A percentile compares a stretch with the other conserved stretches of the same genome.
phyloP scores from a whole-genome alignment of 2,329 filamentous ascomycete species.

The Cladosporium sp. region DNA sequence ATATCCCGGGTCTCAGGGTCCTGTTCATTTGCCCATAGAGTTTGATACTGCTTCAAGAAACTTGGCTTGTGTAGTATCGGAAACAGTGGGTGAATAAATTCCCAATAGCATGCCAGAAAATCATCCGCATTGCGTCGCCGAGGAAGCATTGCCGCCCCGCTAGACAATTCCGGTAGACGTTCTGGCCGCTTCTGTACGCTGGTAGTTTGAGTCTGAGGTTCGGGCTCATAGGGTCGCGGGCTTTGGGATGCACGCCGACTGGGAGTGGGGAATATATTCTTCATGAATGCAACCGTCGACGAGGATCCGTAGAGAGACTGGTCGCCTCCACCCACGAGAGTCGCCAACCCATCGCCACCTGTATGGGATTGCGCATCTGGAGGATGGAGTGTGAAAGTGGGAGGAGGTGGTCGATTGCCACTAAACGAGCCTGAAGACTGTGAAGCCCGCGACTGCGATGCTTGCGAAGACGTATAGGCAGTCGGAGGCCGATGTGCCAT shows the following conservation, averaged over 20 bases:
- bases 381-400: slow-evolving; percentile 11
- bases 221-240: slow-evolving; percentile 19
- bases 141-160: slow-evolving; percentile 23
- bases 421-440: slow-evolving; percentile 13
- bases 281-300: slow-evolving; percentile 30
- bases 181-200: slow-evolving; percentile 22
- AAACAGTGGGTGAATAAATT: slow-evolving; percentile 32
- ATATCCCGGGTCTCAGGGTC: slow-evolving; percentile 21
- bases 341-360: slow-evolving; percentile 6
- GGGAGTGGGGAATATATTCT: slow-evolving; percentile 19
- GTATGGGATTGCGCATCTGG: slow-evolving; percentile 6
- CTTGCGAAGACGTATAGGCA: slow-evolving; percentile 1
- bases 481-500: slow-evolving; percentile 16
- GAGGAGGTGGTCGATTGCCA: slow-evolving; percentile 11
- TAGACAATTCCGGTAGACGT: neutral
- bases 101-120: slow-evolving; percentile 31
- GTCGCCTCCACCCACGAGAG: slow-evolving; percentile 7
- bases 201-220: neutral
- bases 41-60: slow-evolving; percentile 29
- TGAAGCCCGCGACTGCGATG: neutral
- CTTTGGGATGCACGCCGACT: slow-evolving; percentile 19
- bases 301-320: slow-evolving; percentile 26
- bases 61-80: slow-evolving; percentile 30
- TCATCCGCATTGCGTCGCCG: slow-evolving; percentile 30
- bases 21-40: slow-evolving; percentile 23